Conservation (phyloP, 2,329 filamentous ascomycete species). For the Arthrobotrys conoides region DNA sequence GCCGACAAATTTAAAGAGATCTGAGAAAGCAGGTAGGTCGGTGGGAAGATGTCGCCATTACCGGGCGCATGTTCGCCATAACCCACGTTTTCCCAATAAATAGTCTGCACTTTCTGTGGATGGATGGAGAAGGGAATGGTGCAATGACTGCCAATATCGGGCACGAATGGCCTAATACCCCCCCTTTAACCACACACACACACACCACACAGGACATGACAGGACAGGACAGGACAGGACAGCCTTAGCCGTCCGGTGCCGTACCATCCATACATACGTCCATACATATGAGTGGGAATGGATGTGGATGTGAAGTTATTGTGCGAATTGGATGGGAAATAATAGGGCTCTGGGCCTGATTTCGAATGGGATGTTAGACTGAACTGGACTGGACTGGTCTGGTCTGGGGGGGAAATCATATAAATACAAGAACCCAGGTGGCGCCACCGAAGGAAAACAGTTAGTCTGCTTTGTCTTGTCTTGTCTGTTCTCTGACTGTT, state of each 20-base stretch:
- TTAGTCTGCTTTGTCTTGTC: background rate
- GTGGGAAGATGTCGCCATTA: constrained; percentile 60
- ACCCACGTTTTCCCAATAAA: constrained; percentile 32
- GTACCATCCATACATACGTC: background rate
- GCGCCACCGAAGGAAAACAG: constrained; percentile 9
- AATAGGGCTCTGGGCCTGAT: background rate
- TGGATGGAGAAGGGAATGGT: constrained; percentile 24
- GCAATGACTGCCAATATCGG: constrained; percentile 40
- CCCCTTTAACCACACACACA: background rate
- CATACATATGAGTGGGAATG: background rate
- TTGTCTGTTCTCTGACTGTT: too few relatives aligned
- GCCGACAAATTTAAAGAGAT: background rate
- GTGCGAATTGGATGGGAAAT: background rate
- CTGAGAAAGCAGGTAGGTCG: background rate
- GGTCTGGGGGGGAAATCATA: constrained; percentile 16
- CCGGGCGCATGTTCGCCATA: constrained; percentile 56
- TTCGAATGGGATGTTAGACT: background rate
- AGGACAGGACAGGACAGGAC: too few relatives aligned
- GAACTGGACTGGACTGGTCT: too few relatives aligned
- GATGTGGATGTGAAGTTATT: background rate
- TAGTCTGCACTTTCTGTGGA: constrained; percentile 33
- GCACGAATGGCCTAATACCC: constrained; percentile 20
- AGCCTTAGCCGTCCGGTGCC: background rate
- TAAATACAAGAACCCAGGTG: constrained; percentile 32
- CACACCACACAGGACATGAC: background rate